phyloP scores from a whole-genome alignment of 352 stramenopile species.

The Aphanomyces invadans region DNA sequence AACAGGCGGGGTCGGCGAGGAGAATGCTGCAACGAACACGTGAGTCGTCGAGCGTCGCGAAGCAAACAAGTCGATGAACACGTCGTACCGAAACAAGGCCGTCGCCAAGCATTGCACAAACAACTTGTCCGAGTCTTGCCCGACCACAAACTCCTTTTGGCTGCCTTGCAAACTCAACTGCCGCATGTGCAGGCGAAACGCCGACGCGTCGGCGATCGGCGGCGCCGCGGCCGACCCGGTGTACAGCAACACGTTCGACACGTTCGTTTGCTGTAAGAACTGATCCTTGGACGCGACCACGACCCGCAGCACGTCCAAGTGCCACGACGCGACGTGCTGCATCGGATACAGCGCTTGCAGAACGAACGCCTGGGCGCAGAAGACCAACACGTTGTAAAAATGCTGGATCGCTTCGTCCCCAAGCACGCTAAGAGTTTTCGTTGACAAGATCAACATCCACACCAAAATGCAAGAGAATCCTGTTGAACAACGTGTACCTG shows the following conservation, averaged over 20 bases:
- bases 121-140: constrained; percentile 55
- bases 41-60: too few relatives aligned
- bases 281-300: constrained; percentile 43
- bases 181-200: constrained; percentile 27
- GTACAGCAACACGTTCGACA: constrained; percentile 48
- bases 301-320: constrained; percentile 34
- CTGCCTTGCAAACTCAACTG: constrained; percentile 26
- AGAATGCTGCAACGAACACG: constrained; percentile 32
- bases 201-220: not conserved
- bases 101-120: constrained; percentile 58
- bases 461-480: too few relatives aligned
- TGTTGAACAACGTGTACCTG: too few relatives aligned
- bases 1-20: constrained; percentile 44
- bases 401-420: constrained; percentile 56
- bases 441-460: too few relatives aligned
- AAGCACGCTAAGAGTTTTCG: constrained; percentile 37
- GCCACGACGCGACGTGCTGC: constrained; percentile 30
- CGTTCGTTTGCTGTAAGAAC: constrained; percentile 57
- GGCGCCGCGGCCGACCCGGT: not conserved
- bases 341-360: constrained; percentile 46
- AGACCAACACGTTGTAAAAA: constrained; percentile 62
- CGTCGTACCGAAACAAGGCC: constrained; percentile 40
- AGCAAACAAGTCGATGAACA: too few relatives aligned
- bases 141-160: constrained; percentile 62
- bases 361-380: constrained; percentile 45